A percentile compares a stretch with the other conserved stretches of the same genome.
phyloP scores from a whole-genome alignment of 1,284 basidiomycete genomes.

The Trichosporon sp. region DNA sequence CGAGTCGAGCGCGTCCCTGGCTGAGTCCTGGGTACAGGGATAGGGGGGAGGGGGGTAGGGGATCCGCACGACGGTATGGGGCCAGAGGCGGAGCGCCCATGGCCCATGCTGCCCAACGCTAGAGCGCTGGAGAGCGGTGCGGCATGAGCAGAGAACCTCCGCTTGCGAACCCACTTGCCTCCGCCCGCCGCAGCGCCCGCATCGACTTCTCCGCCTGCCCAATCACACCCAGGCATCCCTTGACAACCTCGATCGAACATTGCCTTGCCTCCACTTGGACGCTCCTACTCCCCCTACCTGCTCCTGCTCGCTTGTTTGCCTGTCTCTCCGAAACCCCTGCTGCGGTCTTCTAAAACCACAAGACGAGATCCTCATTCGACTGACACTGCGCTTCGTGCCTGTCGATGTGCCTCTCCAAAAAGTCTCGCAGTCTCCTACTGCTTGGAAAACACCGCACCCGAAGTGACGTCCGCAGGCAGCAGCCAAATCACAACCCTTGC shows the following conservation, averaged over 20 bases:
- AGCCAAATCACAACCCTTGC: neutral
- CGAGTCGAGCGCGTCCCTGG: conserved; percentile 9
- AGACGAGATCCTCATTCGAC: neutral
- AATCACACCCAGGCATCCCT: neutral
- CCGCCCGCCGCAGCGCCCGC: neutral
- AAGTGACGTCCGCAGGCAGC: neutral
- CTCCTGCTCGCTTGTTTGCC: neutral
- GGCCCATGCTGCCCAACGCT: conserved; percentile 6
- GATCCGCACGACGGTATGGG: neutral
- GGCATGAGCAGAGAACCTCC: neutral
- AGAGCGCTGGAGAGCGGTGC: neutral
- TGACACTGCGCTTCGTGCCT: neutral
- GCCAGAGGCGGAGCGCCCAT: neutral
- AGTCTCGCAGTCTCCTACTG: neutral
- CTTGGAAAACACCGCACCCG: neutral
- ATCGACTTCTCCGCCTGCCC: neutral
- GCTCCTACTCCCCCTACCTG: no score
- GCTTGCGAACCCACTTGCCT: conserved; percentile 3
- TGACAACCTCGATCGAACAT: conserved; percentile 10
- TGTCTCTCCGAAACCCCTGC: conserved; percentile 1
- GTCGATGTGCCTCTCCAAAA: neutral
- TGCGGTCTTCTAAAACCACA: neutral
- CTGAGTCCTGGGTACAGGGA: neutral
- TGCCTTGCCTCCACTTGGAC: neutral
- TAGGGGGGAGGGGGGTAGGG: neutral